Base-by-base conservation (phyloP, 345 rosid genomes). In the Pistacia atlantica region DNA sequence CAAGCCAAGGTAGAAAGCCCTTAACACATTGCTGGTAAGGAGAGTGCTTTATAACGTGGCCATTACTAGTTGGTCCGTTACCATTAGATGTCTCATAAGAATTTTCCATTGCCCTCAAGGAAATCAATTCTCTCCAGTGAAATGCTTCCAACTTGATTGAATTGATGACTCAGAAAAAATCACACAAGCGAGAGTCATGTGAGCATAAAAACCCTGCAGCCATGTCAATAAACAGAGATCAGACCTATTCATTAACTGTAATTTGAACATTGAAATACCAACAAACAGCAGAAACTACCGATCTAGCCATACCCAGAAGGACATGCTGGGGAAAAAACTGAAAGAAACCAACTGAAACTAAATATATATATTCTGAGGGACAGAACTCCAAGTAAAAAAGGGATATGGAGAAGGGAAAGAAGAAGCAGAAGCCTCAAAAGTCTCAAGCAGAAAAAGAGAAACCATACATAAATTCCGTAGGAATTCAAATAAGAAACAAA, bases 1-100 rank as follows among this genome's bases (percentile, higher is more conserved):
- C 94, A 45, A 94, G 81, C 91, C 97, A 92, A 28, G 91, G 79
- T 45, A 86, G 78, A 18, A 83, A 79, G 51, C 82, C 75, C 51
- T 83, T 81, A 51, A 82, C 56, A 65, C 73, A 82, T n/a, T 80
- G 76, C 71, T 77, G 87, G 74, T 82, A 84, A 70, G 76, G 71
- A 72, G 75, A 62, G 75, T 74, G 78, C 81, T 81, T 80, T 75
- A 72, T 66, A 57, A 62, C 70, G 75, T 85, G 83, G 63, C 85
- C 86, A 63, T 83, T 81, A 49, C 80, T 77, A 18, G n/a, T 75
- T 4, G 65, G 64, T 75, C 83, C 89, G 71, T 75, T 82, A 46
- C 77, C 84, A 74, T 83, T 77, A 12, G 78, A 81, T 65, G 79
- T 66, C 79, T 81, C 86, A 58, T 79, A 84, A 65, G 87, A 84